Conservation (phyloP, 2,329 filamentous ascomycete genomes). For the Pleurostoma richardsiae region DNA sequence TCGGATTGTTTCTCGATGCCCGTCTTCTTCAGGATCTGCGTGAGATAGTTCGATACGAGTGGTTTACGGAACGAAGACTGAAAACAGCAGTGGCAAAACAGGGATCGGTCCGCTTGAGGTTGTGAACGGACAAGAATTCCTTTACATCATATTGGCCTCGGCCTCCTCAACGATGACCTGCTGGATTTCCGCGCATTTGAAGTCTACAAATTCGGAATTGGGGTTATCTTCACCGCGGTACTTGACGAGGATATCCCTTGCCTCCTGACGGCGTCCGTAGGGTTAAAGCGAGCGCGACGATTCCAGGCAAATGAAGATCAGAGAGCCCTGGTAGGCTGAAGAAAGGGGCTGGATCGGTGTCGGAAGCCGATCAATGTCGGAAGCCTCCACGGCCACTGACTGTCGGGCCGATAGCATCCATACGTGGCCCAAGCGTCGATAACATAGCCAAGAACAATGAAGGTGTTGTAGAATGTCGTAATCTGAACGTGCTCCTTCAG, state of each 20-base stretch:
- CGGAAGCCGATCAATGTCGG: conserved; percentile 33
- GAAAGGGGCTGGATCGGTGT: conserved; percentile 45
- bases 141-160: conserved; percentile 33
- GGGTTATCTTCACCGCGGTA: conserved; percentile 33
- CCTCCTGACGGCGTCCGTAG: conserved; percentile 20
- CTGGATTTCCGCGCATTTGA: conserved; percentile 39
- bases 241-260: conserved; percentile 21
- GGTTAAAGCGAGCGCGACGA: conserved; percentile 24
- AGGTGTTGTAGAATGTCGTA: conserved; percentile 33
- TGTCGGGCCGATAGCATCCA: conserved; percentile 18
- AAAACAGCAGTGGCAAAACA: conserved; percentile 35
- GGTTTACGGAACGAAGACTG: conserved; percentile 37
- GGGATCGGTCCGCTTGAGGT: conserved; percentile 34
- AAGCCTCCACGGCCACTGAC: conserved; percentile 39
- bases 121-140: conserved; percentile 38
- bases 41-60: conserved; percentile 36
- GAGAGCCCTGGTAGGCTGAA: conserved; percentile 30
- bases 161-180: conserved; percentile 33
- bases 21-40: conserved; percentile 30
- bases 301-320: conserved; percentile 24
- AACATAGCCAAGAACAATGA: conserved; percentile 32
- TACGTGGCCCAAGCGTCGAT: conserved; percentile 31
- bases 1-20: conserved; percentile 29
- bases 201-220: conserved; percentile 29
- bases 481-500: conserved; percentile 31